A percentile compares a stretch with the other conserved stretches of the same genome.
Evolutionary conservation across 768 basidiomycete genomes (phyloP).

Genomic region (Suillus fuscotomentosus): DNA sequence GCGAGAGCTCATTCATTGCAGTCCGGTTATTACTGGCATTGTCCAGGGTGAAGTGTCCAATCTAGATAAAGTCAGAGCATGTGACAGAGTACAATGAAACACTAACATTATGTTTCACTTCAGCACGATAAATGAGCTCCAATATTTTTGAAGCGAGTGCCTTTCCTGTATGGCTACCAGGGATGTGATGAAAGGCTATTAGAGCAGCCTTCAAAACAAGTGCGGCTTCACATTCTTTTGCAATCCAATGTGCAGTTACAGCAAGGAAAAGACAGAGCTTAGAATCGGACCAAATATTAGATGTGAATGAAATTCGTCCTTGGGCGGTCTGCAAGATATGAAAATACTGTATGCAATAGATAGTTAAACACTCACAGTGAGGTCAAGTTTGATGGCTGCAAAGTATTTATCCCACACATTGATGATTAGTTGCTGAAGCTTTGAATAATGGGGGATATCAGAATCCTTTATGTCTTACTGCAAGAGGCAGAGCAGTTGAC

Average conservation of each 20-base stretch:
- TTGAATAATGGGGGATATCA: slow-evolving; percentile 11
- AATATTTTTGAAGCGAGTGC: too few relatives aligned
- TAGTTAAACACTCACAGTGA: neutral
- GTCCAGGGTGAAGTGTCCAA: too few relatives aligned
- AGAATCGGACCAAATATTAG: slow-evolving; percentile 33
- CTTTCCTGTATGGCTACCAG: too few relatives aligned
- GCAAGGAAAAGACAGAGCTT: slow-evolving; percentile 28
- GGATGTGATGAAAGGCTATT: too few relatives aligned
- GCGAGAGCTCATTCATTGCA: too few relatives aligned
- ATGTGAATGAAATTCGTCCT: slow-evolving; percentile 24
- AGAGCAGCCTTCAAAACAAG: too few relatives aligned
- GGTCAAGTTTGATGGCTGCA: neutral
- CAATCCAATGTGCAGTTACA: slow-evolving; percentile 31
- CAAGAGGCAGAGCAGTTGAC: neutral
- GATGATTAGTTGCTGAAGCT: slow-evolving; percentile 4
- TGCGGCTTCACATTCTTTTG: too few relatives aligned
- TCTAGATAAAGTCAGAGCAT: too few relatives aligned
- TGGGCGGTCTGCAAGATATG: neutral
- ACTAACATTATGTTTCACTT: too few relatives aligned
- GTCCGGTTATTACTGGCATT: too few relatives aligned
- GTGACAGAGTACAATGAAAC: too few relatives aligned
- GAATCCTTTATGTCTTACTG: slow-evolving; percentile 7
- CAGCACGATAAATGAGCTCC: too few relatives aligned
- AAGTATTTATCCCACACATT: slow-evolving; percentile 2
- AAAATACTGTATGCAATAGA: neutral